Evolutionary conservation across 2,329 filamentous ascomycete species (phyloP).

Genomic region (Triangularia verruculosa): DNA sequence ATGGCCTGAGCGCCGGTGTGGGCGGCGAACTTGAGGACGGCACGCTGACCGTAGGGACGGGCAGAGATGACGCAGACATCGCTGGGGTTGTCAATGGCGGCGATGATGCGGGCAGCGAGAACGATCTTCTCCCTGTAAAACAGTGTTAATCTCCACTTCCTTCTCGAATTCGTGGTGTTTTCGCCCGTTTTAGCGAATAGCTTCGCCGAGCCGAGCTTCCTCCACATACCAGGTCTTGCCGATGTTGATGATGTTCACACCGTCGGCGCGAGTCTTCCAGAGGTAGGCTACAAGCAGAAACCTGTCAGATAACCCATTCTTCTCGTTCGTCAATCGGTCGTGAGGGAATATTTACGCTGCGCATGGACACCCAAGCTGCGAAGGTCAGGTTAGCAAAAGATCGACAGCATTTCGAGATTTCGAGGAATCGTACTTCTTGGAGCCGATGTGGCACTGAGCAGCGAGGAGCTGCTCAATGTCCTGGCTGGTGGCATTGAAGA

Average conservation of each 20-base stretch:
- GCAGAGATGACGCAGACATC: conserved; percentile 99
- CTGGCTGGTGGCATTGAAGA: conserved; percentile 95
- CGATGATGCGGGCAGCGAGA: conserved; percentile 97
- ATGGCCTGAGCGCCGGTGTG: conserved; percentile 98
- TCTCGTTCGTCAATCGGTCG: conserved; percentile 8
- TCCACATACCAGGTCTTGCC: conserved; percentile 94
- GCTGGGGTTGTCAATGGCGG: conserved; percentile 97
- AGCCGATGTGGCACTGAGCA: conserved; percentile 93
- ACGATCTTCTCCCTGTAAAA: conserved; percentile 94
- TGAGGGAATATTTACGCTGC: conserved; percentile 29
- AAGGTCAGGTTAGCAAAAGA: conserved; percentile 13
- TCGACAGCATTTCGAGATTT: background rate
- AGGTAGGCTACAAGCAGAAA: conserved; percentile 67
- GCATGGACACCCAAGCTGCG: conserved; percentile 87
- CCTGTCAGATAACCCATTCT: conserved; percentile 73
- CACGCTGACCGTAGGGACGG: conserved; percentile 98
- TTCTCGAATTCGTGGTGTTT: background rate
- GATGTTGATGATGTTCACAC: conserved; percentile 99
- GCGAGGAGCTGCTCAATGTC: conserved; percentile 99
- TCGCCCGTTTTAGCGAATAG: background rate
- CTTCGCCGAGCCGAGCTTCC: conserved; percentile 2
- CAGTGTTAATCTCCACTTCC: background rate
- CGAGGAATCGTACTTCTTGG: conserved; percentile 66
- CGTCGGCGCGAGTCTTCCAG: conserved; percentile 98
- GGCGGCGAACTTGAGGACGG: conserved; percentile 98